phyloP scores from a whole-genome alignment of 257 asterid genomes.

The Plantago major region DNA sequence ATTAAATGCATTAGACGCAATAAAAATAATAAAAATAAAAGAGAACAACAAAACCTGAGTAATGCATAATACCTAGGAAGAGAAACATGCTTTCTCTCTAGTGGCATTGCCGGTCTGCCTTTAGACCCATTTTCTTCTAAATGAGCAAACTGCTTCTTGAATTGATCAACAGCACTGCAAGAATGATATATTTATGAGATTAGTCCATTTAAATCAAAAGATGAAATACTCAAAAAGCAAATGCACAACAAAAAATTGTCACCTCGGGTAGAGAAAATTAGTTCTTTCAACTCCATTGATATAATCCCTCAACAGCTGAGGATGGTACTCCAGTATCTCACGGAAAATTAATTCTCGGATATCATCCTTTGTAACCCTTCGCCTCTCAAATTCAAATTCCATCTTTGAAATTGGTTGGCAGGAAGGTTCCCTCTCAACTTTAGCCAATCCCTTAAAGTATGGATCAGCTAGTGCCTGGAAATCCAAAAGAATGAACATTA shows the following conservation, averaged over 20 bases:
- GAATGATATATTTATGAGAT: background rate
- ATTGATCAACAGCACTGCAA: conserved; percentile 76
- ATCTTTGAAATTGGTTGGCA: conserved; percentile 83
- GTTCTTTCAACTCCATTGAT: conserved; percentile 67
- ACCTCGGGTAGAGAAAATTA: conserved; percentile 87
- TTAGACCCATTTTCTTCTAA: conserved; percentile 76
- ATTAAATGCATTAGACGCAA: background rate
- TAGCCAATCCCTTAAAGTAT: conserved; percentile 82
- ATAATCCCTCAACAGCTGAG: conserved; percentile 84
- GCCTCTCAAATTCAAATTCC: conserved; percentile 89
- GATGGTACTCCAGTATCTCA: conserved; percentile 89
- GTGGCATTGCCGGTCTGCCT: conserved; percentile 67
- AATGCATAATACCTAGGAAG: conserved; percentile 66
- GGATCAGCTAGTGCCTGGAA: conserved; percentile 86
- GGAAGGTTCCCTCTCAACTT: conserved; percentile 88
- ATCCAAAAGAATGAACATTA: background rate
- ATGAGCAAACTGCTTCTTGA: conserved; percentile 76
- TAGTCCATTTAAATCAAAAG: conserved; percentile 3
- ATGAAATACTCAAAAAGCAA: background rate
- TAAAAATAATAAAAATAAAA: background rate
- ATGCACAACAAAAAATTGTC: conserved; percentile 11
- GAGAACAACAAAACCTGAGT: too few species aligned
- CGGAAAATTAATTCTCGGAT: conserved; percentile 74
- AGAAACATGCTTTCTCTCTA: conserved; percentile 75
- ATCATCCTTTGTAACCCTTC: conserved; percentile 83